phyloP scores from a whole-genome alignment of 176 grass and related monocot genomes.

The bread wheat (Triticum aestivum) region DNA sequence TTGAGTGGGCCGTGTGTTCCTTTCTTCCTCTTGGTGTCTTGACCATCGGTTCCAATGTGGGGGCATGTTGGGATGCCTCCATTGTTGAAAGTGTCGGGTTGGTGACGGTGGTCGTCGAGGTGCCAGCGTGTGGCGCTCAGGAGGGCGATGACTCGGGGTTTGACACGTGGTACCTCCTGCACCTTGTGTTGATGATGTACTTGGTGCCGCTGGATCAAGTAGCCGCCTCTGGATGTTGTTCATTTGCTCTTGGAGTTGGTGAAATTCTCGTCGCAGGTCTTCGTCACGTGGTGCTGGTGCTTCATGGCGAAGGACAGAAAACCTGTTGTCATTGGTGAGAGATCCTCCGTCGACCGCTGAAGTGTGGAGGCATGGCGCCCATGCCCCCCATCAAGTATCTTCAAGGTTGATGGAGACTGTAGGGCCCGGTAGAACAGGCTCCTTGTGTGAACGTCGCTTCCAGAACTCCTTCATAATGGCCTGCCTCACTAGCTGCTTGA shows the following conservation, averaged over 20 bases:
- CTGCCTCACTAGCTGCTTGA: not conserved
- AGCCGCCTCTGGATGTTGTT: not conserved
- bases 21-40: not conserved
- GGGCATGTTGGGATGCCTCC: not conserved
- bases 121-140: not conserved
- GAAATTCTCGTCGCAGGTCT: not conserved
- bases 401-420: not conserved
- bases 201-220: not conserved
- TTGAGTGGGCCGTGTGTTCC: not conserved
- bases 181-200: not conserved
- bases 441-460: not conserved
- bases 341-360: not conserved
- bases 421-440: not conserved
- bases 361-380: not conserved
- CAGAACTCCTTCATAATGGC: not conserved
- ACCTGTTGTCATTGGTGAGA: not conserved
- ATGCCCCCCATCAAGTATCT: fast-evolving
- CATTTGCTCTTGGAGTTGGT: not conserved
- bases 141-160: fast-evolving
- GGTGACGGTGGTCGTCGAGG: not conserved
- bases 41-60: not conserved
- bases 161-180: fast-evolving
- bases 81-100: not conserved
- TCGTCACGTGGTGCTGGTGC: not conserved
- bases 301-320: not conserved